Evolutionary conservation across 495 filamentous ascomycete genomes (phyloP).

Genomic region (Tuber microsphaerosporum): DNA sequence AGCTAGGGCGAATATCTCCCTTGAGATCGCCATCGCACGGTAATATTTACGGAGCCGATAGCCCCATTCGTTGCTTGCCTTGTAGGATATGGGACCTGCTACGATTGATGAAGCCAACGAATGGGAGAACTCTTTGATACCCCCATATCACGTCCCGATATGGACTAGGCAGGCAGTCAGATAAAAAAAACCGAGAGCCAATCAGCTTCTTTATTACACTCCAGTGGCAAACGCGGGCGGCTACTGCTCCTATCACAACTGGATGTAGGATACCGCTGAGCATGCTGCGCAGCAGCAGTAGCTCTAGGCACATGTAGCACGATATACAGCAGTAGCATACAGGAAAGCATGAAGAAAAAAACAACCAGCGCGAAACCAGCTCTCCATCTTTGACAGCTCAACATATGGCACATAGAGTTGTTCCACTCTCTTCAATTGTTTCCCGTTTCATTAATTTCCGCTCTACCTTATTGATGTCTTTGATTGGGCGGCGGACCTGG

Average conservation of each 20-base stretch:
- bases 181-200: not conserved
- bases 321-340: not conserved
- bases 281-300: not conserved
- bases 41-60: not conserved
- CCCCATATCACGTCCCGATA: not conserved
- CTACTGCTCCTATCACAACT: not conserved
- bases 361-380: not conserved
- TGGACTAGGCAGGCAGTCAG: not conserved
- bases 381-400: not conserved
- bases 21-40: not conserved
- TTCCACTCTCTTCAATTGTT: not conserved
- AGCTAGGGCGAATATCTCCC: not conserved
- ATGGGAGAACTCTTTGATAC: not conserved
- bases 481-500: not conserved
- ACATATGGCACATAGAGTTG: not conserved
- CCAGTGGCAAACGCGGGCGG: not conserved
- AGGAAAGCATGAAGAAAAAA: not conserved
- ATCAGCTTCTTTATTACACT: not conserved
- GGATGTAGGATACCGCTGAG: not conserved
- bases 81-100: not conserved
- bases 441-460: not conserved
- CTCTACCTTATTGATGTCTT: not conserved
- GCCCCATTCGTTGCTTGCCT: not conserved
- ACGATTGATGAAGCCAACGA: not conserved
- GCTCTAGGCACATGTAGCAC: not conserved